Evolutionary conservation across 106 monocot species (phyloP), one percentile per base, ranked within the genome.

Genomic region (Ottelia alismoides): DNA sequence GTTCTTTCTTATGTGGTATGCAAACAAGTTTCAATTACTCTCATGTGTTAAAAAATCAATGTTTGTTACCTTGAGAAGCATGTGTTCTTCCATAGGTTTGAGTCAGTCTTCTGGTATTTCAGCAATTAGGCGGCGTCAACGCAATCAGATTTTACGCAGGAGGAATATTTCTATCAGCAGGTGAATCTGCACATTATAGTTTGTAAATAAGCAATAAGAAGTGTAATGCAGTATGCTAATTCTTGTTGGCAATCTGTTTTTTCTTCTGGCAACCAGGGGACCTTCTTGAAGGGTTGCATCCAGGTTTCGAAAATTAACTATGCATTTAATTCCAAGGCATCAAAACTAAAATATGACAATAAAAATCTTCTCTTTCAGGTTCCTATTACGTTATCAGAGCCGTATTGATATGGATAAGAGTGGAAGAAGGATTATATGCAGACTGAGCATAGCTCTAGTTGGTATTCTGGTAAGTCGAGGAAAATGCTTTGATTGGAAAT

Each of bases 41-140:
- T n/a, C n/a, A n/a, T n/a, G n/a, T n/a, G n/a, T n/a, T 22, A 0
- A 24, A 22, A 0, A 14, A 6, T 51, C 6, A 0, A 0, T 21
- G 9, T 23, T 46, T 7, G 10, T 10, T 23, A 10, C 20, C 26
- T 22, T 23, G 18, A 9, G 4, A 6, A 40, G 4, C 14, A 40
- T 49, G 14, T 49, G 3, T 49, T 63, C 25, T 27, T 61, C 18
- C 20, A 65, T 28, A 85, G 85, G 66, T 87, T 50, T 77, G 77
- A 25, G 81, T 74, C 30, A 77, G 81, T 23, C 61, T 87, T 2
- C 77, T 87, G 86, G 67, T 65, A n/a, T 67, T 81, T 58, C 86
- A 87, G 65, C 81, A 87, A 69, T 71, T 81, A 56, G 74, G 70
- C 11, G 86, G 81, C 11, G 48, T 77, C 45, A 87, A 81, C 63